phyloP scores from a whole-genome alignment of 2,329 filamentous ascomycete genomes.

The Xylaria sp. region DNA sequence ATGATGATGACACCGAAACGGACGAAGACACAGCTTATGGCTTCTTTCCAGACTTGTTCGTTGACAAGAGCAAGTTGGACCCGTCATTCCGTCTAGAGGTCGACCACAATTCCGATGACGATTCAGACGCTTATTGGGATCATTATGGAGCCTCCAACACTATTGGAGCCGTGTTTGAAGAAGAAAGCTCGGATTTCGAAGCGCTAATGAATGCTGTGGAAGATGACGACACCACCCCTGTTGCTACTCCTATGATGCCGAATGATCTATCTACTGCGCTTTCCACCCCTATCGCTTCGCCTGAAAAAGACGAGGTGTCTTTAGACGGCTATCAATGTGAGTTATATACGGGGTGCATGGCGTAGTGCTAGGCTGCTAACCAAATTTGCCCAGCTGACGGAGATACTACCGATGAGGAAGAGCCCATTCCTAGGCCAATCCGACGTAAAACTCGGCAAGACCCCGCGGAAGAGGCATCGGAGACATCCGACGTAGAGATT shows the following conservation, averaged over 20 bases:
- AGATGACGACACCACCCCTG: constrained; percentile 49
- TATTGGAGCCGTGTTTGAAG: constrained; percentile 37
- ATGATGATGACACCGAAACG: constrained; percentile 68
- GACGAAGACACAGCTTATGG: constrained; percentile 64
- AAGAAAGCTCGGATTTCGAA: constrained; percentile 50
- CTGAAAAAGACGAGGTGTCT: constrained; percentile 48
- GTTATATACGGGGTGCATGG: constrained; percentile 42
- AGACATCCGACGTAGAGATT: constrained; percentile 56
- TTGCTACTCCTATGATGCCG: constrained; percentile 48
- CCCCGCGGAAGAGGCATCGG: constrained; percentile 51
- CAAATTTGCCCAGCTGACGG: constrained; percentile 56
- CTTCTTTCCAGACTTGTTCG: constrained; percentile 79
- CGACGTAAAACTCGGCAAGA: constrained; percentile 55
- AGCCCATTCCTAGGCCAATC: constrained; percentile 53
- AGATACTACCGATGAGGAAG: constrained; percentile 66
- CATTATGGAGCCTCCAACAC: constrained; percentile 49
- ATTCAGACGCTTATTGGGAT: constrained; percentile 66
- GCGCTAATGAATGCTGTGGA: constrained; percentile 45
- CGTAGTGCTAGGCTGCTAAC: constrained; percentile 46
- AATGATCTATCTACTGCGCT: constrained; percentile 42
- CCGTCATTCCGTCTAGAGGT: constrained; percentile 75
- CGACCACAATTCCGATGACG: constrained; percentile 62
- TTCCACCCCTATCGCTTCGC: constrained; percentile 42
- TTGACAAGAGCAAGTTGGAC: constrained; percentile 75
- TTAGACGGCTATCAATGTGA: constrained; percentile 66